These are phyloP conservation scores for Crithidia thermophila DNA, from an alignment of 208 protist species.

Conservation along the genomic window DNA sequence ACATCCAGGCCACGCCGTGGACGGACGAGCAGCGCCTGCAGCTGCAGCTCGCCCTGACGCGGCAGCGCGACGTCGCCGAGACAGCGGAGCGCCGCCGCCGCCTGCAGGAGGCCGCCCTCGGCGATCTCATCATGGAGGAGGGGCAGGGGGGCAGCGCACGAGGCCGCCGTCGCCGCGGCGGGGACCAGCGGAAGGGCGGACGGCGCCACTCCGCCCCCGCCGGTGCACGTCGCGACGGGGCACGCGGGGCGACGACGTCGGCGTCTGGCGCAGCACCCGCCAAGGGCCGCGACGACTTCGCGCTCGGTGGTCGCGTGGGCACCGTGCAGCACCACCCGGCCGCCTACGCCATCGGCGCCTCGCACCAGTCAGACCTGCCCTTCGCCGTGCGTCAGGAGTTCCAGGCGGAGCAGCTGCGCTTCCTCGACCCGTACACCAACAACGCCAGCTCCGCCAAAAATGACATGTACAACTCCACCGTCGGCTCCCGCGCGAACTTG, in stretches of 20 bases:
- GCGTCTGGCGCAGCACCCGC: not conserved
- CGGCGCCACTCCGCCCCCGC: not conserved
- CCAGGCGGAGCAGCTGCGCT: conserved; percentile 63
- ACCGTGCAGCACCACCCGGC: conserved; percentile 77
- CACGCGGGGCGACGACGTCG: too few species aligned
- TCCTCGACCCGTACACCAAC: conserved; percentile 71
- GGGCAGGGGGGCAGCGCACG: not conserved
- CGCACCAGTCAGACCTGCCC: conserved; percentile 46
- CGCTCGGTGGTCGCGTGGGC: conserved; percentile 79
- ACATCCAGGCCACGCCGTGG: conserved; percentile 60
- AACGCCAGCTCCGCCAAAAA: conserved; percentile 37
- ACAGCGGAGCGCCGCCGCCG: conserved; percentile 62
- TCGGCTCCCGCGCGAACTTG: not conserved
- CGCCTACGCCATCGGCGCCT: conserved; percentile 66
- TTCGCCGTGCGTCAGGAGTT: conserved; percentile 81
- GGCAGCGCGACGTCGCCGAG: conserved; percentile 71
- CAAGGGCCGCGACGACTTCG: conserved; percentile 53
- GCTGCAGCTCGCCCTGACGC: conserved; percentile 86
- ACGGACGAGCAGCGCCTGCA: conserved; percentile 89
- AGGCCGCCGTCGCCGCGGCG: not conserved
- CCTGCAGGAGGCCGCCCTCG: conserved; percentile 28
- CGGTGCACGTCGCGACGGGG: not conserved
- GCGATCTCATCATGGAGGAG: conserved; percentile 31
- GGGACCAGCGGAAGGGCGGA: not conserved
- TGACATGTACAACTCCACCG: conserved; percentile 28